Evolutionary conservation across 441 rosid genomes (phyloP), one percentile per base, ranked within the genome.

Genomic region (Mallotus repandus): DNA sequence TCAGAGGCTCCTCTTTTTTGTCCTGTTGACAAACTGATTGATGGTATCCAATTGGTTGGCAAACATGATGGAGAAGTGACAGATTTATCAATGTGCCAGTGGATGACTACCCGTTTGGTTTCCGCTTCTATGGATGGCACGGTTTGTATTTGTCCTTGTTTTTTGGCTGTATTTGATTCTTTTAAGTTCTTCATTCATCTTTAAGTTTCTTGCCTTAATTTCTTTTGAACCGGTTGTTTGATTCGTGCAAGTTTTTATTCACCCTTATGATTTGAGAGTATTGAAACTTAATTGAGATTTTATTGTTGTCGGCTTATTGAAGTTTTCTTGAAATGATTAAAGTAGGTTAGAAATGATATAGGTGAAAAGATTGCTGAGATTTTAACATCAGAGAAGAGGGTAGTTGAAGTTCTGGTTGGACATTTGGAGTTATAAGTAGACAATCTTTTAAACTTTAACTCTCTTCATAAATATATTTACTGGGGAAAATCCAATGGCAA

Each of bases 91-190:
- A 90, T 95, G 92, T 93, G 92, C 78, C 96, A 91, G 71, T 93
- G 93, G 96, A 89, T 88, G 95, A 87, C 82, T 55, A 86, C 92
- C 53, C 88, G 91, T 70, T 84, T 93, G 80, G 98, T 83, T 76
- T 93, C 99, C 53, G 97, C 99, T 78, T 90, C 99, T 9, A 76
- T 73, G 61, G 99, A 95, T 85, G 98, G 98, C 79, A 82, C 84
- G 87, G 99, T 95, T 68, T 70, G 98, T 87, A 60, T 58, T 78
- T 80, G 60, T 41, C 48, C 68, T 63, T 29, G 6, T 19, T 58
- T 9, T 68, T 41, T 18, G n/a, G 5, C 55, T 66, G 4, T 29
- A 8, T 32, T 52, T 19, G 66, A 15, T 63, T 21, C 48, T 55
- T 43, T 50, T 45, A 35, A 32, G 78, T 76, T 32, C 19, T 13